Evolutionary conservation across 768 basidiomycete genomes (phyloP), one percentile per base, ranked within the genome.

Genomic region (Gloeostereum incarnatum): DNA sequence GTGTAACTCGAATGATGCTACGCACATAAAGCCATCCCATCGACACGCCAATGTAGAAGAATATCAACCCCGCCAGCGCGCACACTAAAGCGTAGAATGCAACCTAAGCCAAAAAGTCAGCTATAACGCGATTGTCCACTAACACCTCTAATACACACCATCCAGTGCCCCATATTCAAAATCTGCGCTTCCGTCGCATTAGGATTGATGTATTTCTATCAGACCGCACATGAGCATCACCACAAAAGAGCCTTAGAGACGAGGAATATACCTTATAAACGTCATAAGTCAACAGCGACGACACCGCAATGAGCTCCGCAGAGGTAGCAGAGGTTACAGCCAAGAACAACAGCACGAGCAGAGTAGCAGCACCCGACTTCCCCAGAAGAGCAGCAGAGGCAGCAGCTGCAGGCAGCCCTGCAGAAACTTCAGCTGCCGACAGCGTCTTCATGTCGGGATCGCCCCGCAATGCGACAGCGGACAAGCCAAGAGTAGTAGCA

Each of bases 11-110:
- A 23, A 31, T 5, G 26, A 17, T 16, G 9, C 6, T 13, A 68
- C 81, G 35, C 46, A 87, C 82, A 47, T 92, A 92, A 39, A 93
- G 78, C 87, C 89, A 93, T 16, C 90, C 90, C 83, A 93, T 83
- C 18, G 83, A 87, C 19, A 93, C 79, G 5, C 90, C 90, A 45
- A 92, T 89, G 55, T 84, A 91, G 60, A 66, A 88, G 67, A 94
- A 94, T 36, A 89, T 81, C 21, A 84, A 56, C 0, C 89, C 89
- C 0, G 83, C 79, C n/a, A 90, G 48, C 16, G 78, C 89, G 72
- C 89, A 90, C 24, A 85, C 66, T 27, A 90, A 48, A 0, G 82
- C 85, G 49, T 82, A 88, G 19, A 73, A 54, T 0, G 63, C 73
- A 22, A 89, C 79, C 78, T 82, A 40, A 2, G 19, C 23, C 5